Evolutionary conservation across 306 rosid genomes (phyloP).

Genomic region (Amphicarpaea edgeworthii): DNA sequence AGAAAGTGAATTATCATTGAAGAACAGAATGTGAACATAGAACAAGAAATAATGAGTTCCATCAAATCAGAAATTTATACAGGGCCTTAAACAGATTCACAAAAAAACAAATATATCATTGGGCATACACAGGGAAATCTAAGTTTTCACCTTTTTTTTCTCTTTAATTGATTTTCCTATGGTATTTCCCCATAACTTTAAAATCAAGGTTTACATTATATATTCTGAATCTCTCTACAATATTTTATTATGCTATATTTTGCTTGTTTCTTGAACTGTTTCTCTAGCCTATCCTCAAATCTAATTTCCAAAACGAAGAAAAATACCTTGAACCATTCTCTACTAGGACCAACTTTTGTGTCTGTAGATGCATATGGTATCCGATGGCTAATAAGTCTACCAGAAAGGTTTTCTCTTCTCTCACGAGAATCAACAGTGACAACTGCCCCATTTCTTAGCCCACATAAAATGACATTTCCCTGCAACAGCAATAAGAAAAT

Average conservation of each 20-base stretch:
- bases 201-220: slow-evolving; percentile 8
- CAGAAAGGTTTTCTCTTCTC: slow-evolving; percentile 54
- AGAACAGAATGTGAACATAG: not conserved
- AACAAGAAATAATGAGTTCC: slow-evolving; percentile 14
- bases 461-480: slow-evolving; percentile 89
- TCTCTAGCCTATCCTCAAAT: slow-evolving; percentile 16
- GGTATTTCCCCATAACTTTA: not conserved
- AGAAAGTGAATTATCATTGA: slow-evolving; percentile 13
- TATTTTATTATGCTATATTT: slow-evolving; percentile 10
- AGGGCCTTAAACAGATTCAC: slow-evolving; percentile 4
- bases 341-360: slow-evolving; percentile 49
- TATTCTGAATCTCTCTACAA: slow-evolving; percentile 16
- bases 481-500: slow-evolving; percentile 50
- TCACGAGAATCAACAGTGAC: slow-evolving; percentile 79
- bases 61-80: not conserved
- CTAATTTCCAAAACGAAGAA: slow-evolving; percentile 8
- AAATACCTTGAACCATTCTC: slow-evolving; percentile 73
- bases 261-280: slow-evolving; percentile 27
- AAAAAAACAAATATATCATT: slow-evolving; percentile 3
- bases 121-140: too few relatives aligned
- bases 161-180: not conserved
- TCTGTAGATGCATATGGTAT: slow-evolving; percentile 51
- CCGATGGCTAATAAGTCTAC: slow-evolving; percentile 58
- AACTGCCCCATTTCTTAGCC: slow-evolving; percentile 94
- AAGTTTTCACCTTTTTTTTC: not conserved